Evolutionary conservation across 2,329 filamentous ascomycete species (phyloP), one percentile per base, ranked within the genome.

Genomic region (Alternaria ethzedia): DNA sequence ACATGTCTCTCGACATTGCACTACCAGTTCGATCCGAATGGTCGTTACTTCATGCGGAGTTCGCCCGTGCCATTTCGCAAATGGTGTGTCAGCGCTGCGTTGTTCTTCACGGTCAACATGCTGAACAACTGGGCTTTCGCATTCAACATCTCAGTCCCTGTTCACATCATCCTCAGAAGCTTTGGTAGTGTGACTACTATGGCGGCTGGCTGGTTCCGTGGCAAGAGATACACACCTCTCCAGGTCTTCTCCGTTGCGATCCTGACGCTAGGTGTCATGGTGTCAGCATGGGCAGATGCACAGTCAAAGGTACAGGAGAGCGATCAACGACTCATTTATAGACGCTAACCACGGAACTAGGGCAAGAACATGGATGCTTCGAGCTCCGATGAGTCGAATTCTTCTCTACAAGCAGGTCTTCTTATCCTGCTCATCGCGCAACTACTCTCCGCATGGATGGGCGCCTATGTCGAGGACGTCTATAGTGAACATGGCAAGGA

Each of bases 111-210:
- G 66, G 96, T 99, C 81, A 99, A 98, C 74, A 89, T 98, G 61
- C 83, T 99, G 76, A 99, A 99, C 82, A 99, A 99, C 75, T 95
- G 95, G 84, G 96, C 95, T 7, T 99, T 99, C 80, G 94, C 93
- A 66, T 99, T 97, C 82, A 90, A 94, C 72, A 98, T 99, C 60
- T 97, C 94, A 7, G 93, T 99, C 0, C 96, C 96, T 2, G 89
- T 99, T 52, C 96, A 99, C 77, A 99, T 99, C 73, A 98, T 99
- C 70, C 85, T 99, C 28, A 89, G 96, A 57, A 97, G 94, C 52
- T 97, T 95, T 54, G 96, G 96, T 15, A 97, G 94, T 73, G 96
- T 98, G 66, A 96, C 94, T 5, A 98, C 96, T 9, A 97, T 99
- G 88, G 82, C 90, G 15, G 93, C 95, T n/a, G 96, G 96, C 4